These are phyloP conservation scores for Rossbeevera mucosa DNA, from an alignment of 768 basidiomycete species.

Conservation along the genomic window DNA sequence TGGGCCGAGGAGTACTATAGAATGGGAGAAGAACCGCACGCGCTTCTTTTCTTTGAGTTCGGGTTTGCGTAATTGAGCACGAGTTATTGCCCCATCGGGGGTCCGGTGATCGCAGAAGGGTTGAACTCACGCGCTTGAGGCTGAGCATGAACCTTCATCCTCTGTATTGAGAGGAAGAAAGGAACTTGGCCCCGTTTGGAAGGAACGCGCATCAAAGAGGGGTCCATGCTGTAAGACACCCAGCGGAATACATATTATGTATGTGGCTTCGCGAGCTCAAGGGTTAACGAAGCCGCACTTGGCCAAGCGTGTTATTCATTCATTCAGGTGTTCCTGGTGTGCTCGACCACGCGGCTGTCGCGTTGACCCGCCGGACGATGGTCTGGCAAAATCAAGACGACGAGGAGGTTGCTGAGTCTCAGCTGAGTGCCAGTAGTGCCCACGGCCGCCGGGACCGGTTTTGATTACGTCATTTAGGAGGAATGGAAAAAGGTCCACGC, in stretches of 20 bases:
- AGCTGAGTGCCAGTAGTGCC: no score
- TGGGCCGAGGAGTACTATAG: background rate
- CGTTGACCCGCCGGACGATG: constrained; percentile 1
- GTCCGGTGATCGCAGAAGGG: constrained; percentile 9
- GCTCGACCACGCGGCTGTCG: constrained; percentile 9
- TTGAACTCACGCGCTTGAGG: background rate
- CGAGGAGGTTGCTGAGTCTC: no score
- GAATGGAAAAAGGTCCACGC: no score
- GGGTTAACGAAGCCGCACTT: background rate
- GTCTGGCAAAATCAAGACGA: background rate
- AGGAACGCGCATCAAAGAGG: background rate
- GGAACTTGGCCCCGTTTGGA: background rate
- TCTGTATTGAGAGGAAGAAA: background rate
- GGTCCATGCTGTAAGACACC: background rate
- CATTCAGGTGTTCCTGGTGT: background rate
- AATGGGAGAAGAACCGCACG: background rate
- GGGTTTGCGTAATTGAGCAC: background rate
- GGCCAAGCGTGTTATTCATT: background rate
- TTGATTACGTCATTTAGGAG: constrained; percentile 8
- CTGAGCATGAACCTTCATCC: background rate
- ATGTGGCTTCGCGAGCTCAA: background rate
- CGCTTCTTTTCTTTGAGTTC: background rate
- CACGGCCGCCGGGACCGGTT: background rate
- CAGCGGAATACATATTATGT: background rate
- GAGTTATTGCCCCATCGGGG: constrained; percentile 10